Base-by-base conservation (phyloP, 2,329 filamentous ascomycete species). In the Penicillium sp. region DNA sequence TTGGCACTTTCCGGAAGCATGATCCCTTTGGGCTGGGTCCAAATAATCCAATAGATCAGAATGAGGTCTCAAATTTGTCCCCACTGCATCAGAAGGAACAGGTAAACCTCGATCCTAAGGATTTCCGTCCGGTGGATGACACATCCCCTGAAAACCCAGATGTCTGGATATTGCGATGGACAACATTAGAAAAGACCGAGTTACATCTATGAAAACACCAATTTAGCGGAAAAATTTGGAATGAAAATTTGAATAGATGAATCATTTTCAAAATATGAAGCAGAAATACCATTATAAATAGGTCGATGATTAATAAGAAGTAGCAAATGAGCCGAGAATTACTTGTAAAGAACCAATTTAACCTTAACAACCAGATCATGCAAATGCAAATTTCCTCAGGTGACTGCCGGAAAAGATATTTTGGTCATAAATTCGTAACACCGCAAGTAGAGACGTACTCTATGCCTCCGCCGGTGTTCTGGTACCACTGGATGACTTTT, bases 381-480 rank as follows among this genome's bases (percentile, higher is more conserved):
- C 37, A 42, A 42, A 42, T 42, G 37, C 37, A 23, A 39, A 21
- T 39, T 39, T 21, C 13, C 18, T 16, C 36, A 21, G 18, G 8
- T 18, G 19, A 2, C 9, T 9, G 9, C 21, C 40, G n/a, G 13
- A 26, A 16, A 28, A 43, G 21, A 28, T 2, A 18, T 5, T 43
- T 43, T 26, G 24, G 24, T 31, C 42, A 45, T 45, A 31, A 31
- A 29, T 16, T 31, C 42, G 26, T 45, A 31, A 45, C 6, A 14
- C 9, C 28, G n/a, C 3, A 42, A 13, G 29, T 3, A 13, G 21
- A 23, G 42, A 14, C 6, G 1, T 13, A 2, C n/a, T n/a, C 49
- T 39, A 56, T 14, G 29, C 60, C 29, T 59, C 56, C n/a, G 47
- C 55, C 18, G 63, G 60, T 3, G 61, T 63, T 29, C 24, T 54